phyloP scores from a whole-genome alignment of 495 filamentous ascomycete species.

The Penicillium silybi region DNA sequence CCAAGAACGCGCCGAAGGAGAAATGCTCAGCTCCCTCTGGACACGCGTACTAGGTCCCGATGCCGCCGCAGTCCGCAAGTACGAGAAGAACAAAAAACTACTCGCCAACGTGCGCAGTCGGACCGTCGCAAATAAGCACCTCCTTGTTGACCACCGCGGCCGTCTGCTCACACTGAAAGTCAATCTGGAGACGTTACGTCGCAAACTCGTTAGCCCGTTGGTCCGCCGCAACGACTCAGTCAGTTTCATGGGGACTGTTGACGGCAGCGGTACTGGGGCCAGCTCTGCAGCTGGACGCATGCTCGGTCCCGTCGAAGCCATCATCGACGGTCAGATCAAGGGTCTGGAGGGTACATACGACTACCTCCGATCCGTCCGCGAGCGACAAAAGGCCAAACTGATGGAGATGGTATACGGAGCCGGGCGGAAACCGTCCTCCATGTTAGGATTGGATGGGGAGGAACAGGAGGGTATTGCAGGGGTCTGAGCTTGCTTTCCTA shows the following conservation, averaged over 20 bases:
- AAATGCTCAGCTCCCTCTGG: conserved; percentile 82
- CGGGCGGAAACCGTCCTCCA: conserved; percentile 34
- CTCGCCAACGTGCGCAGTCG: conserved; percentile 72
- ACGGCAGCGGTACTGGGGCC: conserved; percentile 17
- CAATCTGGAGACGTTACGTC: conserved; percentile 70
- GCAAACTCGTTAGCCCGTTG: conserved; percentile 76
- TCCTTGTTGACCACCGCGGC: conserved; percentile 78
- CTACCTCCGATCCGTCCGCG: conserved; percentile 66
- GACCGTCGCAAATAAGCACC: conserved; percentile 80
- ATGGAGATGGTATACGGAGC: conserved; percentile 76
- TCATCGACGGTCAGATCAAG: conserved; percentile 76
- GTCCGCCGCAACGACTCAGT: conserved; percentile 61
- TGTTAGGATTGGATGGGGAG: conserved; percentile 24
- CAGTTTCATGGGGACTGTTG: conserved; percentile 34
- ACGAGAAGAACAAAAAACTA: conserved; percentile 76
- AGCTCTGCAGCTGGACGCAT: conserved; percentile 49
- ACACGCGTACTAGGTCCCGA: conserved; percentile 74
- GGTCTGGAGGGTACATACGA: conserved; percentile 75
- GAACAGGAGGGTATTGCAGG: conserved; percentile 12
- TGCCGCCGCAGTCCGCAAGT: conserved; percentile 69
- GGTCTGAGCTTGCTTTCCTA: background rate
- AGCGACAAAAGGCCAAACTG: conserved; percentile 75
- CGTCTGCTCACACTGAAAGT: conserved; percentile 74
- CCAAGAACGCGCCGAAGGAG: conserved; percentile 73
- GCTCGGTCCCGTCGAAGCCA: conserved; percentile 47